Evolutionary conservation across 2,329 filamentous ascomycete genomes (phyloP), one percentile per base, ranked within the genome.

Genomic region (Fonsecaea erecta): DNA sequence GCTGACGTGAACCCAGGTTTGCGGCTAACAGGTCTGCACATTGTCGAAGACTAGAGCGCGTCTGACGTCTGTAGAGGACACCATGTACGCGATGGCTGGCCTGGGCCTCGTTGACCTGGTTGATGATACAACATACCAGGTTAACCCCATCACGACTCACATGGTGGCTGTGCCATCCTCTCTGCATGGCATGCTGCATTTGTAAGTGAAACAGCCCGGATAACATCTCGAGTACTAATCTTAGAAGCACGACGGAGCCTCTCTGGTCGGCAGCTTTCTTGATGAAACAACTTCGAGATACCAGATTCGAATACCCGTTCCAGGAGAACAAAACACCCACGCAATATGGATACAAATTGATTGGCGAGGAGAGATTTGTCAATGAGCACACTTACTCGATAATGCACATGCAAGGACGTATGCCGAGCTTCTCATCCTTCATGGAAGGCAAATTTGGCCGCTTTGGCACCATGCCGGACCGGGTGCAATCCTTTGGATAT

Each of bases 341-440:
- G 0, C 77, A 78, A 51, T 73, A 77, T 56, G 77, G 75, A 2
- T 74, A 77, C 61, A 66, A 70, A 34, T 64, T 74, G 2, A 73
- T 77, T 66, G 77, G 76, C 1, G 60, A 75, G 16, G 57, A 73
- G 0, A 59, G 71, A 1, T 70, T 77, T 1, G 70, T 74, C 2
- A 60, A 71, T 1, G 62, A 75, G 51, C 76, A 78, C 60, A 75
- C 76, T 0, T 78, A 78, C 52, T 71, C 72, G 0, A 78, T 78
- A 3, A 78, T 78, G 76, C 71, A 73, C 12, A 65, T 62, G 1
- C 72, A 76, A 60, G 74, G 73, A n/a, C 76, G 77, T 3, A 77
- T 78, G 73, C 73, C 74, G 24, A 78, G 76, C 56, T 78, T 78
- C 55, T 78, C 78, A 34, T 62, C 67, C n/a, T 78, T 78, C 65